These are phyloP conservation scores for Ceratocystis destructans DNA, from an alignment of 2,329 filamentous ascomycete genomes.

Conservation along the genomic window DNA sequence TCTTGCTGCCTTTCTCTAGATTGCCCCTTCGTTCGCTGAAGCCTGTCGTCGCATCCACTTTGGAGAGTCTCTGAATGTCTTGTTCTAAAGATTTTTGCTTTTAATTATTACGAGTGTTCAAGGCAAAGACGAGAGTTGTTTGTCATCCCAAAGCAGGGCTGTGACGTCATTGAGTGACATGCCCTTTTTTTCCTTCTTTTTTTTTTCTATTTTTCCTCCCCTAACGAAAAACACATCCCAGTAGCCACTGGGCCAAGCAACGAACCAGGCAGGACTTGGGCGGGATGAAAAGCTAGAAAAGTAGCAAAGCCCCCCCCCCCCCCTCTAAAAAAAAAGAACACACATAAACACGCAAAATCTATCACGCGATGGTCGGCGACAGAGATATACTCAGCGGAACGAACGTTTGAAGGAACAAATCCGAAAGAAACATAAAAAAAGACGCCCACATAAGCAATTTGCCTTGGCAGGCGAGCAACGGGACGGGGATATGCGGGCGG, in stretches of 20 bases:
- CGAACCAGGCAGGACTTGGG: not conserved
- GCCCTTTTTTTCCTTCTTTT: not conserved
- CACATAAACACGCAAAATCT: not conserved
- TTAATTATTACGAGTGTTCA: not conserved
- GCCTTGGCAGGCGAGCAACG: not conserved
- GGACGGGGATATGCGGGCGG: not conserved
- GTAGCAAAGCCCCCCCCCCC: not conserved
- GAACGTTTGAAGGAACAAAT: not conserved
- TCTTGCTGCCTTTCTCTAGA: slow-evolving; percentile 19
- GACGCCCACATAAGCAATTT: not conserved
- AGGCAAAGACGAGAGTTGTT: not conserved
- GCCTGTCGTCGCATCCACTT: slow-evolving; percentile 93
- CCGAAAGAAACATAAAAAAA: not conserved
- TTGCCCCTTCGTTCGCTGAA: slow-evolving; percentile 85
- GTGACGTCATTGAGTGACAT: not conserved
- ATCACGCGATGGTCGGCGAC: slow-evolving; percentile 2
- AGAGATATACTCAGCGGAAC: not conserved
- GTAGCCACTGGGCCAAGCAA: not conserved
- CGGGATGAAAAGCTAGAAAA: not conserved
- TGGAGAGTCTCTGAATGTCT: slow-evolving; percentile 89
- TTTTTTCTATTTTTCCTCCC: not conserved
- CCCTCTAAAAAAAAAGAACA: not conserved
- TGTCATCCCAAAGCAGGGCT: not conserved
- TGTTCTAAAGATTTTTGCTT: slow-evolving; percentile 41
- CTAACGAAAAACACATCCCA: not conserved